Evolutionary conservation across 371 early-diverging fungal genomes (phyloP), one percentile per base, ranked within the genome.

Genomic region (Scutellospora calospora): DNA sequence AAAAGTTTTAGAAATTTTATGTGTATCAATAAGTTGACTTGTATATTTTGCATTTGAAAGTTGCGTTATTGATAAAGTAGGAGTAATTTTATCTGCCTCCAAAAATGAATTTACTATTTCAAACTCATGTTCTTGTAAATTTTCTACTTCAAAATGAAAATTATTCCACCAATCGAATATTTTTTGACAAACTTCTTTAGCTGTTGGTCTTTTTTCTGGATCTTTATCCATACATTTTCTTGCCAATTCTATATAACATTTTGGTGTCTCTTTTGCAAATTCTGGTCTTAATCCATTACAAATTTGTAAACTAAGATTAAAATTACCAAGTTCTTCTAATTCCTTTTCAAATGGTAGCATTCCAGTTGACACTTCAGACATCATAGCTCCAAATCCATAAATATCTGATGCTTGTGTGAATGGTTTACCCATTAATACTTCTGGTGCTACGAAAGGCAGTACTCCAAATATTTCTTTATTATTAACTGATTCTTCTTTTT

Each of bases 371-470:
- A 72, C n/a, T 25, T 49, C 52, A 16, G 20, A 20, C 72, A 72
- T 72, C 9, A 72, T 72, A 52, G 45, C 14, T 20, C 52, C 52
- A 1, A 72, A 72, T n/a, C 33, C 22, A 25, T 72, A 72, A 72
- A 72, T 72, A 72, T 72, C 72, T n/a, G 45, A 20, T 29, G 84
- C 86, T 18, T 77, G 82, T 1, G 79, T 84, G 33, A 29, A 74
- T 5, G n/a, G 3, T 16, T 33, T n/a, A 1, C 52, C 59, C 11
- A 29, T 54, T 20, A 31, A 74, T 33, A 51, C 54, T 74, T 65
- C 65, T 12, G 65, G 65, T 27, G 65, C 65, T n/a, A 65, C 29
- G 29, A 25, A 65, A 65, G 65, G 75, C 12, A 52, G 29, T 16
- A 33, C 57, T 0, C 33, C 65, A 29, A n/a, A 65, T 16, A 65